Evolutionary conservation across 2,329 filamentous ascomycete genomes (phyloP), one percentile per base, ranked within the genome.

Genomic region (Cladosporium sp.): DNA sequence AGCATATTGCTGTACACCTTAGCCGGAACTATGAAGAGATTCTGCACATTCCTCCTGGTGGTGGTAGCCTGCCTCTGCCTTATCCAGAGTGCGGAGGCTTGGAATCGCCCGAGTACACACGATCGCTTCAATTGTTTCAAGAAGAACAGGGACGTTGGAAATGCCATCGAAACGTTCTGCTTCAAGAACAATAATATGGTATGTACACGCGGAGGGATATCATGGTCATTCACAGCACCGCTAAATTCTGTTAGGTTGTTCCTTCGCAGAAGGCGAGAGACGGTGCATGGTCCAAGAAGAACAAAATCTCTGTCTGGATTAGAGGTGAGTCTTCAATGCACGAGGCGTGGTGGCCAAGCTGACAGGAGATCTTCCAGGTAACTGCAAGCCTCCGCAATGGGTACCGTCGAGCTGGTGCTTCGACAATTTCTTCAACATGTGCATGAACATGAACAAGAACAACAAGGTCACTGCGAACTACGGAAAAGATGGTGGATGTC

Each of bases 361-460:
- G 32, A 50, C 47, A 15, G n/a, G 9, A 8, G 15, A 13, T n/a
- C 4, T 37, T 7, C 17, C 20, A 32, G 61, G 58, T 19, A 45
- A 45, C 34, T 59, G 55, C 36, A 54, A 58, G 25, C 61, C 60
- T 10, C 35, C 52, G 34, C 59, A 64, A 24, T 65, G 62, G 62
- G 56, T 65, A 3, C 63, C 63, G 9, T 25, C 58, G 34, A 51
- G 62, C 25, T 64, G 60, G 56, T 65, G 63, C 51, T 35, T 54
- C 40, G 39, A 47, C 12, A 62, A 65, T 56, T 62, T 64, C 50
- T 61, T 48, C 44, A 54, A 59, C 35, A 58, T 59, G 47, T 65
- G 63, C 50, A 57, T 61, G 3, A 49, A 56, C 34, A 53, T 61
- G 10, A 47, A 37, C 39, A 50, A 53, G 20, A 45, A 39, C 9